Evolutionary conservation across 257 asterid species (phyloP).

Genomic region (Petrea volubilis): DNA sequence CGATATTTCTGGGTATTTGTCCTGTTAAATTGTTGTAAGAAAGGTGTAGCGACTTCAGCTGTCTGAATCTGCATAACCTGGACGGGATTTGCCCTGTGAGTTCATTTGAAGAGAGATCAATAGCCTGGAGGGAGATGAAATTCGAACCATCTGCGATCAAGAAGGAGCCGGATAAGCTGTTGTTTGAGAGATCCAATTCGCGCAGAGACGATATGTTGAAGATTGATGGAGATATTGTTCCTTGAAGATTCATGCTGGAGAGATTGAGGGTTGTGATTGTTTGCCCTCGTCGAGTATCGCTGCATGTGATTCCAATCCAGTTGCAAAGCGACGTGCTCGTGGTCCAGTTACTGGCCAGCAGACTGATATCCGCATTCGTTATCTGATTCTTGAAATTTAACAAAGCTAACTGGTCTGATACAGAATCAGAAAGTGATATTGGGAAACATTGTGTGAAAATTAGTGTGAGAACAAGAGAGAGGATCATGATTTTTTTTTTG

Average conservation of each 20-base stretch:
- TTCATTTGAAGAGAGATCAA: constrained; percentile 30
- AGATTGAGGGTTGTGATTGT: constrained; percentile 32
- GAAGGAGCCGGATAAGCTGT: constrained; percentile 34
- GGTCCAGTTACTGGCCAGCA: constrained; percentile 31
- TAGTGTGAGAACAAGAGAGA: background rate
- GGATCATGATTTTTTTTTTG: constrained; percentile 9
- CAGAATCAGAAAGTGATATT: constrained; percentile 7
- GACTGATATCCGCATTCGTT: constrained; percentile 13
- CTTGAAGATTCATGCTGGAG: constrained; percentile 29
- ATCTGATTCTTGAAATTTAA: constrained; percentile 30
- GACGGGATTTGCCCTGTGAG: constrained; percentile 27
- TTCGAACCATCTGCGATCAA: background rate
- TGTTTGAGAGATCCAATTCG: constrained; percentile 22
- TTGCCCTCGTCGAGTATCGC: constrained; percentile 1
- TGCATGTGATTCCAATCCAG: constrained; percentile 37
- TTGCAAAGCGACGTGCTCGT: constrained; percentile 19
- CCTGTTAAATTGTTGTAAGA: constrained; percentile 33
- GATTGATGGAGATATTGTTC: constrained; percentile 30
- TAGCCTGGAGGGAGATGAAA: constrained; percentile 7
- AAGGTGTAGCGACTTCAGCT: constrained; percentile 15
- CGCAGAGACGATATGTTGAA: constrained; percentile 33
- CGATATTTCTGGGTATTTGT: constrained; percentile 31
- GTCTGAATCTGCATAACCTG: constrained; percentile 23
- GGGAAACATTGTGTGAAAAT: background rate
- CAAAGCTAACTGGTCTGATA: constrained; percentile 23